These are phyloP conservation scores for Quercus tomentella DNA, from an alignment of 331 rosid genomes.

Conservation along the genomic window DNA sequence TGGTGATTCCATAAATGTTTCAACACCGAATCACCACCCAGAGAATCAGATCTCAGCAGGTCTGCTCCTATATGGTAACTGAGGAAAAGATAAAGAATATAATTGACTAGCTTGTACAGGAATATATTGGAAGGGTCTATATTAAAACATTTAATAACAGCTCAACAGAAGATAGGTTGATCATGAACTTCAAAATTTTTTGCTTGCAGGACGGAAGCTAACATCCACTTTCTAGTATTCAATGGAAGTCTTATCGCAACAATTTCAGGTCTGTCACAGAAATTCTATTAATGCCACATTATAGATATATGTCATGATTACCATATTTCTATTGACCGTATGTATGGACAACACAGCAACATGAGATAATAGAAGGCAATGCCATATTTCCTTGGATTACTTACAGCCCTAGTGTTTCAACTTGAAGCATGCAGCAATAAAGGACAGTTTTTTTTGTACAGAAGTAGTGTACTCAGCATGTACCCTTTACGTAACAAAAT, in stretches of 20 bases:
- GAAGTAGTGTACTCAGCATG: too few species aligned
- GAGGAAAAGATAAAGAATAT: not conserved
- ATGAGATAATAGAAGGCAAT: not conserved
- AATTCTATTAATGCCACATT: not conserved
- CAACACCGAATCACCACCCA: conserved; percentile 54
- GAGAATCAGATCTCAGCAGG: conserved; percentile 54
- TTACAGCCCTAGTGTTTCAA: conserved; percentile 10
- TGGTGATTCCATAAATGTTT: conserved; percentile 85
- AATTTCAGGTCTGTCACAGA: not conserved
- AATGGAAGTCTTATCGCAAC: not conserved
- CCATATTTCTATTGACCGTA: not conserved
- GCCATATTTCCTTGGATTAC: not conserved
- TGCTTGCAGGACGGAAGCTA: too few species aligned
- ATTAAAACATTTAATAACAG: not conserved
- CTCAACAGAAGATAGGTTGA: too few species aligned
- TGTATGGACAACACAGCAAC: not conserved
- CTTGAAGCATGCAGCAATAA: not conserved
- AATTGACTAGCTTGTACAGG: not conserved
- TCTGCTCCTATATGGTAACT: conserved; percentile 72
- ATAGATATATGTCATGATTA: not conserved
- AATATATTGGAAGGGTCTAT: not conserved
- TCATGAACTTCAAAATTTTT: too few species aligned
- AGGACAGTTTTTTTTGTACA: too few species aligned
- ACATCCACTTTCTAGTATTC: too few species aligned
- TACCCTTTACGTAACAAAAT: too few species aligned